Base-by-base conservation (phyloP, 441 rosid genomes). In the Aquilaria agallochum region DNA sequence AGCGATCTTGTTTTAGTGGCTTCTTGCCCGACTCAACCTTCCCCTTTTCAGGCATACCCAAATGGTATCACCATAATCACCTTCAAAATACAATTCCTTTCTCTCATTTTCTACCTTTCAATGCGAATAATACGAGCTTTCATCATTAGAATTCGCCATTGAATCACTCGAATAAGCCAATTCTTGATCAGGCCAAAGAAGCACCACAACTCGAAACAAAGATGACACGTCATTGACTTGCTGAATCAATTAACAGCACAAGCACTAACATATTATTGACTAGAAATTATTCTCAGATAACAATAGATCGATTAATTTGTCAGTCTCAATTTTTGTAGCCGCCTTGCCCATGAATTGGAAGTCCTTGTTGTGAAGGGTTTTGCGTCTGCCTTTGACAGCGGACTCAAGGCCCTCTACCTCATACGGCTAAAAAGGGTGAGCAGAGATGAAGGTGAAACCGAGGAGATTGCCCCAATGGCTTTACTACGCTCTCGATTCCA, bases 301-400 rank as follows among this genome's bases (percentile, higher is more conserved):
- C 2, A 5, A 6, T 0, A 40, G 64, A 12, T 50, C 64, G 10
- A 53, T 13, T 44, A 54, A 0, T 10, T 1, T 40, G 61, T 93
- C 98, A 3, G 71, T 62, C 32, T 82, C 83, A 56, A 80, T 87
- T 20, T 82, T 67, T 2, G 91, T 92, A 14, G 96, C 98, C 15
- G 98, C 98, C 85, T 85, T 93, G 74, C 90, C 97, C 85, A 93
- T 74, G 62, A 80, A 81, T 72, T 32, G 55, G 33, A 88, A 78
- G 3, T 85, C 83, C 52, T 55, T 6, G 58, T 96, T 93, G 56
- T 93, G 97, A 68, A 65, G 78, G 65, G 90, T 93, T 83, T 93
- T 90, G 66, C 98, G 68, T 63, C 96, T 88, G 30, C 98, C 97
- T 83, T 88, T 90, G 65, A 93, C 90, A 1, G 93, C 88, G 5